phyloP scores from a whole-genome alignment of 1,139 yeast species.

The Entelexis paramagnoliae region DNA sequence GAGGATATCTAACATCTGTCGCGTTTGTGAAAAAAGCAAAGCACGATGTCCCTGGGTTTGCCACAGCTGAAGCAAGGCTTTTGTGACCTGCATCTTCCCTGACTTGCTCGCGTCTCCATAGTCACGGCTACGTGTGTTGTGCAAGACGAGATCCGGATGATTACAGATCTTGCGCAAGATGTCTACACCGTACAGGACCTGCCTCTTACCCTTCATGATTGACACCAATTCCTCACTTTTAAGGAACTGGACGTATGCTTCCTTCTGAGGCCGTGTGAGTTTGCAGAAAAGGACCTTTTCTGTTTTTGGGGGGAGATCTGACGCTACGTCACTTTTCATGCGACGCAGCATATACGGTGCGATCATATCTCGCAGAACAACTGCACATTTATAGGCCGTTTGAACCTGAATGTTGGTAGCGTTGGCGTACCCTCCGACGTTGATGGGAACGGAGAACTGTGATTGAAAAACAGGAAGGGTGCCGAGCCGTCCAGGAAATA shows the following conservation, averaged over 20 bases:
- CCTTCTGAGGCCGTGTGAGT: constrained; percentile 64
- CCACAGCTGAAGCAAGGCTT: constrained; percentile 69
- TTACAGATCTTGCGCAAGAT: constrained; percentile 83
- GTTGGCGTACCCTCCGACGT: constrained; percentile 96
- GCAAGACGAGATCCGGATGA: constrained; percentile 80
- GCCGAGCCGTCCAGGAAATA: constrained; percentile 88
- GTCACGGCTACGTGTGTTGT: constrained; percentile 32
- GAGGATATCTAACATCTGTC: constrained; percentile 85
- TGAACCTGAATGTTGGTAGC: constrained; percentile 94
- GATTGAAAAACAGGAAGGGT: constrained; percentile 89
- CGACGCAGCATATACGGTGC: constrained; percentile 82
- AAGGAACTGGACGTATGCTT: constrained; percentile 61
- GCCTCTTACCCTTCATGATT: constrained; percentile 65
- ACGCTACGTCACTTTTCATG: constrained; percentile 91
- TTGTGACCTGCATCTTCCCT: constrained; percentile 86
- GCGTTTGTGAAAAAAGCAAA: constrained; percentile 76
- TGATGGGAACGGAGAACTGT: constrained; percentile 86
- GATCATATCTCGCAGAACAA: constrained; percentile 72
- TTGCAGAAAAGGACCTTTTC: constrained; percentile 92
- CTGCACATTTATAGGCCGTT: constrained; percentile 93
- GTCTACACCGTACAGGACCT: constrained; percentile 83
- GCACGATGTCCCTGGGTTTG: constrained; percentile 65
- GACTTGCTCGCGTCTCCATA: constrained; percentile 64
- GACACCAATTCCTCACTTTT: constrained; percentile 65
- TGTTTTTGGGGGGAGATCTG: constrained; percentile 83